phyloP scores from a whole-genome alignment of 495 filamentous ascomycete genomes.

The Aspergillus taichungensis region DNA sequence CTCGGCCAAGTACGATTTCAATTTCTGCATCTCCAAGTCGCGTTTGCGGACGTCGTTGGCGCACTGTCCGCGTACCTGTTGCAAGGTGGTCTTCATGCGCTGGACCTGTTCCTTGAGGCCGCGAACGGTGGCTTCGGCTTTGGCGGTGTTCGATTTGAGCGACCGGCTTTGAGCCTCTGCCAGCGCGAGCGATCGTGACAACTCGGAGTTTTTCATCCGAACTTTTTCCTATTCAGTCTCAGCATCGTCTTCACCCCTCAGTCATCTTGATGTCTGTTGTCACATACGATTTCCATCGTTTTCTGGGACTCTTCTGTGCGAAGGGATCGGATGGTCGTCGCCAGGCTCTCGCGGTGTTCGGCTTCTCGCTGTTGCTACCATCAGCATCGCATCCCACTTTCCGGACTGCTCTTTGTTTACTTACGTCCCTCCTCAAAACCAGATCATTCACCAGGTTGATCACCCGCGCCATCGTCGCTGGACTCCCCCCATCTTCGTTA shows the following conservation, averaged over 20 bases:
- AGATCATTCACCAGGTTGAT: slow-evolving; percentile 92
- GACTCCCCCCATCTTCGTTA: slow-evolving; percentile 51
- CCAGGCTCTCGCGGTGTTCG: slow-evolving; percentile 71
- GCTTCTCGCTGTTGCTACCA: slow-evolving; percentile 62
- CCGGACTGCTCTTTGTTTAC: slow-evolving; percentile 14
- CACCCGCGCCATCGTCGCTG: slow-evolving; percentile 69
- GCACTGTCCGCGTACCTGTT: slow-evolving; percentile 77
- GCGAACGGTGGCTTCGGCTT: slow-evolving; percentile 60
- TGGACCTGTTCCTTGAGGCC: slow-evolving; percentile 71
- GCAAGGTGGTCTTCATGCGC: slow-evolving; percentile 63
- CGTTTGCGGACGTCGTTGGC: slow-evolving; percentile 89
- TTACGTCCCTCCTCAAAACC: slow-evolving; percentile 72
- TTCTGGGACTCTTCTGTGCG: slow-evolving; percentile 64
- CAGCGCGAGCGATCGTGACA: slow-evolving; percentile 64
- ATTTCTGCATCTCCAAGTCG: slow-evolving; percentile 74
- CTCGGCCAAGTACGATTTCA: slow-evolving; percentile 75
- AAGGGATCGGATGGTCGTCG: slow-evolving; percentile 66
- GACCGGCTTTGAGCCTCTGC: slow-evolving; percentile 66
- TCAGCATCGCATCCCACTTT: slow-evolving; percentile 7
- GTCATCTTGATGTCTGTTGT: not conserved
- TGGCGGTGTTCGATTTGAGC: slow-evolving; percentile 56
- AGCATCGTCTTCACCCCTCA: slow-evolving; percentile 1
- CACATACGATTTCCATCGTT: slow-evolving; percentile 45
- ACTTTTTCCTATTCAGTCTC: slow-evolving; percentile 43
- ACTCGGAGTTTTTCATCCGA: slow-evolving; percentile 59